A percentile compares a stretch with the other conserved stretches of the same genome.
Conservation (phyloP, 169 alveolate genomes). For the Cyclospora cayetanensis region DNA sequence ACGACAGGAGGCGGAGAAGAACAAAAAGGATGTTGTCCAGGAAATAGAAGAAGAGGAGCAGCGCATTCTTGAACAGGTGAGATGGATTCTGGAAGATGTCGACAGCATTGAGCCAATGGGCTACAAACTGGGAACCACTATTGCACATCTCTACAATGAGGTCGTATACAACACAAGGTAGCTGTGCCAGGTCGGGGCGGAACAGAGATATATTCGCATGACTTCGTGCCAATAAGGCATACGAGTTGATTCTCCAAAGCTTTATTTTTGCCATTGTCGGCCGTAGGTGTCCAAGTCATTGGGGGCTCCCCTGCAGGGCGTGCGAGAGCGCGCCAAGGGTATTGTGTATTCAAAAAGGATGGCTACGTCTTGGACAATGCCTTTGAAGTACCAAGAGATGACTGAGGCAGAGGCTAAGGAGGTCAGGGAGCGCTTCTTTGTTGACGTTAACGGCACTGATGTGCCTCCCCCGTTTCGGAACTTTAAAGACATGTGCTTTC, state of each 20-base stretch:
- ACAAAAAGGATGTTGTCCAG: constrained; percentile 69
- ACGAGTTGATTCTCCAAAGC: too few species aligned
- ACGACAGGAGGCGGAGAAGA: constrained; percentile 77
- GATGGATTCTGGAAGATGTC: too few species aligned
- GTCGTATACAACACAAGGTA: too few species aligned
- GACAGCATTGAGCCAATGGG: too few species aligned
- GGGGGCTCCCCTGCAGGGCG: constrained; percentile 79
- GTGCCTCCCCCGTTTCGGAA: constrained; percentile 94
- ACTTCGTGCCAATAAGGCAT: too few species aligned
- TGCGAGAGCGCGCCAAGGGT: constrained; percentile 80
- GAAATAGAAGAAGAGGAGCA: constrained; percentile 75
- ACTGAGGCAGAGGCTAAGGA: constrained; percentile 74
- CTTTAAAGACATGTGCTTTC: constrained; percentile 93
- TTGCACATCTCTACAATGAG: too few species aligned
- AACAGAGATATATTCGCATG: too few species aligned
- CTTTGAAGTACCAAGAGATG: constrained; percentile 64
- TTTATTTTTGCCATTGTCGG: too few species aligned
- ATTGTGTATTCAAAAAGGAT: constrained; percentile 74
- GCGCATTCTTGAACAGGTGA: constrained; percentile 74
- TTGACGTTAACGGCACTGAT: constrained; percentile 89
- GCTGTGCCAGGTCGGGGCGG: too few species aligned
- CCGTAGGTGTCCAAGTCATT: constrained; percentile 78
- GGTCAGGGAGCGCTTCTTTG: constrained; percentile 80
- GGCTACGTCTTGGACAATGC: constrained; percentile 65
- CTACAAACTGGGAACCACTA: too few species aligned